Evolutionary conservation across 2,329 filamentous ascomycete genomes (phyloP).

Genomic region (Cordyceps fumosorosea): DNA sequence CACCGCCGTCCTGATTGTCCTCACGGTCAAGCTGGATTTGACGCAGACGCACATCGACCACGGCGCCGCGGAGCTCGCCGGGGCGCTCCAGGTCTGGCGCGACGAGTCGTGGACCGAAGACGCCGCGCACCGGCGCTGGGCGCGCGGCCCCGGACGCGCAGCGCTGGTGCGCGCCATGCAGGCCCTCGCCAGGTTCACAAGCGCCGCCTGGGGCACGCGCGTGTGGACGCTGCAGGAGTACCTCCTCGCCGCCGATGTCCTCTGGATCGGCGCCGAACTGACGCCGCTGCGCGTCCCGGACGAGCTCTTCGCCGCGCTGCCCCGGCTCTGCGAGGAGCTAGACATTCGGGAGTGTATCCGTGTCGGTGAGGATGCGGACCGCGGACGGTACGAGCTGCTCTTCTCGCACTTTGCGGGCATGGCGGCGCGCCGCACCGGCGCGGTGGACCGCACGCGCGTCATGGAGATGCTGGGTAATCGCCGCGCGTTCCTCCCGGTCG

Average conservation of each 20-base stretch:
- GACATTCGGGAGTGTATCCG: background rate
- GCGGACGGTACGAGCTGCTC: background rate
- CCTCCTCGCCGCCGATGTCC: background rate
- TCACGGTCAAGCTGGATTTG: background rate
- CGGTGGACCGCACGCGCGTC: background rate
- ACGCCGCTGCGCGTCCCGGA: background rate
- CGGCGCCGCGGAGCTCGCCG: background rate
- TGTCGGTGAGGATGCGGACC: background rate
- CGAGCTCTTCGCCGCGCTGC: constrained; percentile 3
- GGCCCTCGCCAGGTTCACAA: background rate
- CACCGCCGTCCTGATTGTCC: background rate
- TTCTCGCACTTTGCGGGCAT: constrained; percentile 5
- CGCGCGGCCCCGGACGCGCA: background rate
- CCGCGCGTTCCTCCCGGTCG: background rate
- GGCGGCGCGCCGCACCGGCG: background rate
- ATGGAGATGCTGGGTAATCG: constrained; percentile 7
- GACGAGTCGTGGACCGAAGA: background rate
- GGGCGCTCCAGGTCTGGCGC: background rate
- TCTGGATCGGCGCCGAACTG: constrained; percentile 5
- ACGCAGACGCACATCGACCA: background rate
- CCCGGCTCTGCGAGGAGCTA: background rate
- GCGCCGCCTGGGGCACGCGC: background rate
- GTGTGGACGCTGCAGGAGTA: constrained; percentile 7
- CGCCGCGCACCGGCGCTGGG: background rate
- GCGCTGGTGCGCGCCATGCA: background rate